phyloP scores from a whole-genome alignment of 169 alveolate species.

The Cryptosporidium ryanae region DNA sequence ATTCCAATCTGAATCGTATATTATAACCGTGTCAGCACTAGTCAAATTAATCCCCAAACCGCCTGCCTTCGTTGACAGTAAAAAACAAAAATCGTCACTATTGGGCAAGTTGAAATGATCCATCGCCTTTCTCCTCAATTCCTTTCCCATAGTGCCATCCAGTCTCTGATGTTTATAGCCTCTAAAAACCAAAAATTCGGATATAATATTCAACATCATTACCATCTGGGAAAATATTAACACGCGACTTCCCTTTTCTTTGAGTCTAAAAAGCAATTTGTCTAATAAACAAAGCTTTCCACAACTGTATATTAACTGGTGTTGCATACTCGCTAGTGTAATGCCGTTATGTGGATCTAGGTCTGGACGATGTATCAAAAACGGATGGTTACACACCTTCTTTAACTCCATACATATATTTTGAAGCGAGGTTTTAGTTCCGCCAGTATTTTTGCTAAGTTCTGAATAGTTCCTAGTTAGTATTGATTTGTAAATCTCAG shows the following conservation, averaged over 20 bases:
- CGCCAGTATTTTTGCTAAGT: conserved; percentile 89
- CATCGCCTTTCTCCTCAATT: conserved; percentile 95
- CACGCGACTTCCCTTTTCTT: conserved; percentile 93
- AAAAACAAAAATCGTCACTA: conserved; percentile 93
- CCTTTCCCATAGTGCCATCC: conserved; percentile 98
- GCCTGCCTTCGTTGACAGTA: conserved; percentile 98
- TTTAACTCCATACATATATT: conserved; percentile 96
- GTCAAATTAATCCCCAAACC: conserved; percentile 95
- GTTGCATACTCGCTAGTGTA: conserved; percentile 70
- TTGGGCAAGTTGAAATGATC: conserved; percentile 94
- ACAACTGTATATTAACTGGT: conserved; percentile 88
- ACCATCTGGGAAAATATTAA: conserved; percentile 97
- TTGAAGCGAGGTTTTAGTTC: conserved; percentile 88
- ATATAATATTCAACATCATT: conserved; percentile 95
- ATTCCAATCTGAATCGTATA: conserved; percentile 98
- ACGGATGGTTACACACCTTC: conserved; percentile 99
- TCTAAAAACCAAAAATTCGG: conserved; percentile 93
- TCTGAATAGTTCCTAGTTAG: conserved; percentile 89
- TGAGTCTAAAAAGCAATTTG: conserved; percentile 89
- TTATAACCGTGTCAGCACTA: conserved; percentile 95
- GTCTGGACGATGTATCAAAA: conserved; percentile 93
- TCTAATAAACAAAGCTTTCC: conserved; percentile 96
- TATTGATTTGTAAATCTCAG: conserved; percentile 87
- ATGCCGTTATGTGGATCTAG: conserved; percentile 59
- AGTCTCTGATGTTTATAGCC: conserved; percentile 96